Evolutionary conservation across 495 filamentous ascomycete genomes (phyloP).

Genomic region (Neurospora terricola): DNA sequence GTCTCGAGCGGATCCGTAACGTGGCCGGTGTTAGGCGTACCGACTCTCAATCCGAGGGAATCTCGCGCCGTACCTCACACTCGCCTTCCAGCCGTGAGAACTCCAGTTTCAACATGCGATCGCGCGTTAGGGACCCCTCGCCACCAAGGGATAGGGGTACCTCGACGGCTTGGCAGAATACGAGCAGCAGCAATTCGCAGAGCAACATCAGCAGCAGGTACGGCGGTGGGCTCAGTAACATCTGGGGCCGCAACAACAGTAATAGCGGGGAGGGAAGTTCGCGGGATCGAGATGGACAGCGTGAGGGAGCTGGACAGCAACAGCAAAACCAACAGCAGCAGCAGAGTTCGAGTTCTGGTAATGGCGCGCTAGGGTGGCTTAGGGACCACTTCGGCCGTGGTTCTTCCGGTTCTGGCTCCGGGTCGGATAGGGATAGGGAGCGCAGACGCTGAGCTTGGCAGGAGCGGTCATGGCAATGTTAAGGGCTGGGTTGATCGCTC

Average conservation of each 20-base stretch:
- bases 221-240: background rate
- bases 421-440: slow-evolving; percentile 7
- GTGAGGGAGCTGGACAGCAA: background rate
- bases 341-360: background rate
- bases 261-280: background rate
- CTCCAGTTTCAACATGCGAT: background rate
- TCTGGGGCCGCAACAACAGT: background rate
- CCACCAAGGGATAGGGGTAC: background rate
- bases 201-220: background rate
- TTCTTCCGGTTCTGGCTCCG: background rate
- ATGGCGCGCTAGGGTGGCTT: slow-evolving; percentile 11
- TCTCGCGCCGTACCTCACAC: slow-evolving; percentile 6
- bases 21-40: background rate
- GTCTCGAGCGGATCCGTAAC: slow-evolving; percentile 16
- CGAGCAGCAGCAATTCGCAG: background rate
- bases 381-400: slow-evolving; percentile 14
- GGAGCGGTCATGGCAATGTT: background rate
- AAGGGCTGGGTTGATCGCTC: background rate
- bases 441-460: slow-evolving; percentile 3
- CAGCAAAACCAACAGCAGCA: background rate
- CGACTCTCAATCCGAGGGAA: background rate
- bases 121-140: slow-evolving; percentile 11
- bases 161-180: background rate
- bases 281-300: background rate
- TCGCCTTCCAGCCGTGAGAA: slow-evolving; percentile 4